Evolutionary conservation across 441 rosid genomes (phyloP).

Genomic region (Cnidoscolus chayamansa): DNA sequence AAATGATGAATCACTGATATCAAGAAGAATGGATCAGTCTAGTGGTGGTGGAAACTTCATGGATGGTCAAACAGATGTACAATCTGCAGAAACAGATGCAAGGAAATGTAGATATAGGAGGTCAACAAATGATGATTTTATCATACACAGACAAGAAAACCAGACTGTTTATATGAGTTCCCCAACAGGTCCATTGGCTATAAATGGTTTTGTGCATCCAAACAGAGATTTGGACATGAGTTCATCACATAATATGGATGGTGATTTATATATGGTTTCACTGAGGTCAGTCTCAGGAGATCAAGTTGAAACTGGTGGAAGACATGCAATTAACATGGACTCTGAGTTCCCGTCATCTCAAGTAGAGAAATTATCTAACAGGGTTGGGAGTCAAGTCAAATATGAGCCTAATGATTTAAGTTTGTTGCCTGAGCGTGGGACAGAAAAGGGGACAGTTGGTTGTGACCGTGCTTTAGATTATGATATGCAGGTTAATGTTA

Average conservation of each 20-base stretch:
- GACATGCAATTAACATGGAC: conserved; percentile 56
- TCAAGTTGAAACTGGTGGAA: conserved; percentile 41
- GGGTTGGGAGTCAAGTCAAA: conserved; percentile 38
- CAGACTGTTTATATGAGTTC: conserved; percentile 32
- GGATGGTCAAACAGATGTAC: conserved; percentile 43
- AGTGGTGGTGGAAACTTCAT: conserved; percentile 34
- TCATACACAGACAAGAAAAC: conserved; percentile 42
- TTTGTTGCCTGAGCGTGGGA: conserved; percentile 68
- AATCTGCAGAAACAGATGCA: conserved; percentile 42
- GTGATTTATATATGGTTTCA: conserved; percentile 77
- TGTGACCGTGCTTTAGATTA: conserved; percentile 84
- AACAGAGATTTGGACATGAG: conserved; percentile 38
- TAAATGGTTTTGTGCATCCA: conserved; percentile 52
- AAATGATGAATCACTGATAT: conserved; percentile 51
- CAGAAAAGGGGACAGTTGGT: conserved; percentile 48
- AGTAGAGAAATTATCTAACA: conserved; percentile 37
- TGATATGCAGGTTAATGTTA: conserved; percentile 46
- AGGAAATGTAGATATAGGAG: conserved; percentile 43
- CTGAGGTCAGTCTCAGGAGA: conserved; percentile 39
- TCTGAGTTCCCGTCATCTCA: conserved; percentile 56
- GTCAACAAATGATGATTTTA: conserved; percentile 50
- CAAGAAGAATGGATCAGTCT: conserved; percentile 35
- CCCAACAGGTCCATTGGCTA: conserved; percentile 42
- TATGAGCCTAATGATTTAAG: conserved; percentile 82
- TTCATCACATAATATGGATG: conserved; percentile 49